Evolutionary conservation across 73 alveolate genomes (phyloP).

Genomic region (Uronychia setigera): DNA sequence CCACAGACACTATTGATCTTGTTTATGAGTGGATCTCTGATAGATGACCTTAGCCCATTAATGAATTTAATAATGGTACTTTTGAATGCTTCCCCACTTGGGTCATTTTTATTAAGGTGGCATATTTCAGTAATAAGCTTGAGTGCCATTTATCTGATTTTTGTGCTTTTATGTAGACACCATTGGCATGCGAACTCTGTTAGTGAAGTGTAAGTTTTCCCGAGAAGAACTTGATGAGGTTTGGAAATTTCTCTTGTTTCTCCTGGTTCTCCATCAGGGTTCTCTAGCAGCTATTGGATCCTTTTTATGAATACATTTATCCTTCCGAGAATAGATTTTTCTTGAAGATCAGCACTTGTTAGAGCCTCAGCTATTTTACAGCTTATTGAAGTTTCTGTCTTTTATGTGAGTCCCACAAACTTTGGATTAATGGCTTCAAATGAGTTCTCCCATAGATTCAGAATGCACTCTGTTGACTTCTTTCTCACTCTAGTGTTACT

Average conservation of each 20-base stretch:
- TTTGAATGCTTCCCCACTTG: conserved; percentile 54
- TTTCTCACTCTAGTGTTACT: conserved; percentile 63
- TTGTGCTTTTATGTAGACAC: conserved; percentile 55
- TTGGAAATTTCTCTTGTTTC: background rate
- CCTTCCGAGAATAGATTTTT: conserved; percentile 53
- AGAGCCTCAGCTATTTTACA: conserved; percentile 27
- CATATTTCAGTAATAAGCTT: conserved; percentile 49
- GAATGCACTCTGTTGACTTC: conserved; percentile 42
- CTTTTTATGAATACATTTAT: conserved; percentile 36
- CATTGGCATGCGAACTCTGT: conserved; percentile 53
- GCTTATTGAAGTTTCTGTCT: conserved; percentile 24
- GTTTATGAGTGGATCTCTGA: conserved; percentile 56
- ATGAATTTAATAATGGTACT: conserved; percentile 24
- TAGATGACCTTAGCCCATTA: conserved; percentile 30
- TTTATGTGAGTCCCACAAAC: background rate
- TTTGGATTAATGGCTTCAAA: conserved; percentile 11
- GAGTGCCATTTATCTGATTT: conserved; percentile 48
- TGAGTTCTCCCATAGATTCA: conserved; percentile 33
- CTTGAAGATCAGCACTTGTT: conserved; percentile 22
- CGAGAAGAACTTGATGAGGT: conserved; percentile 54
- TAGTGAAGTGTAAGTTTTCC: conserved; percentile 30
- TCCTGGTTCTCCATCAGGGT: conserved; percentile 26
- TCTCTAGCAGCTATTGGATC: conserved; percentile 9
- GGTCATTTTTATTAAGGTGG: conserved; percentile 31
- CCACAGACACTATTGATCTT: conserved; percentile 48